Evolutionary conservation across 1,139 yeast genomes (phyloP), one percentile per base, ranked within the genome.

Genomic region (Nakaseomyces glabratus): DNA sequence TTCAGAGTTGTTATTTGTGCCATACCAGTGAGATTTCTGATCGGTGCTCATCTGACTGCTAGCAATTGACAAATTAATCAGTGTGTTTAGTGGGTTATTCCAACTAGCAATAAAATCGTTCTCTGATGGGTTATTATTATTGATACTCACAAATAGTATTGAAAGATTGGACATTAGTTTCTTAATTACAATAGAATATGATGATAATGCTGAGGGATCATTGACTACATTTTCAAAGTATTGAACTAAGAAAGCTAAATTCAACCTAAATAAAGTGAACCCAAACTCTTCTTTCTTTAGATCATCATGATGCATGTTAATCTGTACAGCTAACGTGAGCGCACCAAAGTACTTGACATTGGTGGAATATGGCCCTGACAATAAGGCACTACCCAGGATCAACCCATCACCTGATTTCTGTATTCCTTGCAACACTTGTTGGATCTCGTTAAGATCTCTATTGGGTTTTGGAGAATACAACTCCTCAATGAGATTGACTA

Each of bases 331-430:
- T 37, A 73, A 72, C 0, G 88, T 78, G 38, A 79, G 60, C 0
- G 88, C 88, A 1, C 90, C 90, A 50, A 80, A 79, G 53, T 74
- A 81, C 46, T 70, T 68, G 37, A 78, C 75, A 46, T 73, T 72
- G 24, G 62, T 46, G 3, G 73, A 66, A 6, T 56, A 49, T 1
- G 35, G 38, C 2, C 45, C 52, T 4, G 56, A 49, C 21, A 77
- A 53, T 17, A 80, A 56, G 28, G 63, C 55, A 35, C 65, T 63
- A 0, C 82, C 85, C 20, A 78, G 48, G 6, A 53, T 47, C 42
- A 66, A 58, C 0, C 81, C 82, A 34, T 65, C 52, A 2, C 60
- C 55, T 2, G 77, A 69, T 43, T 62, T 68, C 51, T 81, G 90
- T 5, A 75, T 52, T 2, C 48, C 45, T 45, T 76, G 85, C 15